phyloP scores from a whole-genome alignment of 192 early-diverging fungal species.

The Mortierella hygrophila region DNA sequence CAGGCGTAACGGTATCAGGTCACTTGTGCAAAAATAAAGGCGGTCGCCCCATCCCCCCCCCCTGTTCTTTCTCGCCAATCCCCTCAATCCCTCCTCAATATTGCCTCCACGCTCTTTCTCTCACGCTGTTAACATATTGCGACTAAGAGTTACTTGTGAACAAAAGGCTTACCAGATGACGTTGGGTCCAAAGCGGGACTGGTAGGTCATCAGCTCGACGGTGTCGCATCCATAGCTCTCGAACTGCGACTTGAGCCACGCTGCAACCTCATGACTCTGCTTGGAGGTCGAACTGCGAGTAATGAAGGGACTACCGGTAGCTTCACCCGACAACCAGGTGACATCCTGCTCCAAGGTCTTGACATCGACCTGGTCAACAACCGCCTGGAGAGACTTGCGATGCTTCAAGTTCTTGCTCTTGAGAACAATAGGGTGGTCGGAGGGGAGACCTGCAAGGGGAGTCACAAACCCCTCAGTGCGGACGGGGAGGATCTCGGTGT shows the following conservation, averaged over 20 bases:
- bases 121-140: too few relatives aligned
- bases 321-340: constrained; percentile 58
- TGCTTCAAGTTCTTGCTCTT: constrained; percentile 43
- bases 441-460: constrained; percentile 31
- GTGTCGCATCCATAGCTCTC: constrained; percentile 56
- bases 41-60: neutral
- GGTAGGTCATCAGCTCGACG: constrained; percentile 53
- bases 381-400: constrained; percentile 31
- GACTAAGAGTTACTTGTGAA: neutral
- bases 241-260: constrained; percentile 56
- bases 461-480: constrained; percentile 34
- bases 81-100: neutral
- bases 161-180: constrained; percentile 56
- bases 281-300: constrained; percentile 50
- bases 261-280: constrained; percentile 49
- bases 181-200: constrained; percentile 55
- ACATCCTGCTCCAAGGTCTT: constrained; percentile 57
- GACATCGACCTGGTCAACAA: constrained; percentile 54
- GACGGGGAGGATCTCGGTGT: constrained; percentile 52
- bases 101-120: neutral
- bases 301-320: constrained; percentile 44
- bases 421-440: constrained; percentile 44
- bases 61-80: neutral
- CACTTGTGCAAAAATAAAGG: constrained; percentile 4
- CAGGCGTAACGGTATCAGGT: neutral